Percentiles rank a stretch among this genome's conserved stretches.
phyloP scores from a whole-genome alignment of 495 filamentous ascomycete genomes.

The Penicillium manginii region DNA sequence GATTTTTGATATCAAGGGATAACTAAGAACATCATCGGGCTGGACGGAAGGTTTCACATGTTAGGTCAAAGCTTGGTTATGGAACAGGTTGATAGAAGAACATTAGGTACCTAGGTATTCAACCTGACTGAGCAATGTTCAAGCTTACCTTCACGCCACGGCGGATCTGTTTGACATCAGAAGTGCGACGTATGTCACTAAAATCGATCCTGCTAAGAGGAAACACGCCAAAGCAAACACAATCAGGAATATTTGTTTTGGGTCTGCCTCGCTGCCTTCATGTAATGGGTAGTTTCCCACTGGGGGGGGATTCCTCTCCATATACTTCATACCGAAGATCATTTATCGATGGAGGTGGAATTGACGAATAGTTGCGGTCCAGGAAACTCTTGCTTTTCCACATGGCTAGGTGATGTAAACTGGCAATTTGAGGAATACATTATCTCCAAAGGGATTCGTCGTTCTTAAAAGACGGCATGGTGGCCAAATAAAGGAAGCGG shows the following conservation, averaged over 20 bases:
- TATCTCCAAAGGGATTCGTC: background rate
- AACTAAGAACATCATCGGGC: too few species aligned
- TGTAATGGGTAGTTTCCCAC: background rate
- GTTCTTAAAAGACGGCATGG: background rate
- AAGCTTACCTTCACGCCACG: background rate
- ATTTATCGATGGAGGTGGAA: background rate
- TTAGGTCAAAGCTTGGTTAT: too few species aligned
- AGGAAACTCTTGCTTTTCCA: slow-evolving; percentile 16
- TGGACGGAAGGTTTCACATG: too few species aligned
- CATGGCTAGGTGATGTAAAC: background rate
- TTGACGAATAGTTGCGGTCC: slow-evolving; percentile 13
- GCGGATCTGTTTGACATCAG: background rate
- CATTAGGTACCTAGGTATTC: too few species aligned
- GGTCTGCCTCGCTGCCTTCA: background rate
- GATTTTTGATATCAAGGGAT: too few species aligned
- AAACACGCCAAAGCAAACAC: background rate
- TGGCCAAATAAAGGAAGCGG: background rate
- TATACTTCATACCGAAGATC: background rate
- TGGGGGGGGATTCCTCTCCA: background rate
- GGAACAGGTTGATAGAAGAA: too few species aligned
- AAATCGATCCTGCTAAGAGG: background rate
- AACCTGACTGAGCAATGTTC: too few species aligned
- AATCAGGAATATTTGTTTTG: background rate
- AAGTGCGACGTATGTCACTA: background rate
- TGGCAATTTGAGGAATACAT: background rate